These are phyloP conservation scores for Nadsonia starkeyi-henricii DNA, from an alignment of 1,139 yeast species.

Conservation along the genomic window DNA sequence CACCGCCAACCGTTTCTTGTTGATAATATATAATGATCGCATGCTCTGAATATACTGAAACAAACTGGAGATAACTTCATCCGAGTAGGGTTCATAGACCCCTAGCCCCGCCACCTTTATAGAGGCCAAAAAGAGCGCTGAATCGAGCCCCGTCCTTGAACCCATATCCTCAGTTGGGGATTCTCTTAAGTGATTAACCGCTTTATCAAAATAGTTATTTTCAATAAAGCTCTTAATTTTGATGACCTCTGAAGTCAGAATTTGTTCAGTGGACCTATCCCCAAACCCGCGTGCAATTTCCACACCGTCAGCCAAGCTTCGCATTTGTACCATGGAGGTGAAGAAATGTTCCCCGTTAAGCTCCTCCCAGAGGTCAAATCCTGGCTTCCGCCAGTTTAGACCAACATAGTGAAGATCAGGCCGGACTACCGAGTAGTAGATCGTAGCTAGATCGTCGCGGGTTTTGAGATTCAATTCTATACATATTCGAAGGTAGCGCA, in stretches of 20 bases:
- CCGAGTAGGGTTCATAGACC: conserved; percentile 37
- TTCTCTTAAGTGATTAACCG: conserved; percentile 48
- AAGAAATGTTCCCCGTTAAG: conserved; percentile 60
- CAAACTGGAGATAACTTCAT: conserved; percentile 18
- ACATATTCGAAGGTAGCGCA: conserved; percentile 39
- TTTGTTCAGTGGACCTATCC: conserved; percentile 23
- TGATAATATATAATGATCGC: conserved; percentile 64
- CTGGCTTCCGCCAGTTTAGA: conserved; percentile 45
- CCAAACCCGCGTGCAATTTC: conserved; percentile 29
- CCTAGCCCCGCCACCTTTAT: conserved; percentile 27
- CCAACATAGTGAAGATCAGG: conserved; percentile 59
- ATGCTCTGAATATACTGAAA: conserved; percentile 37
- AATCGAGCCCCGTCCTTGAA: conserved; percentile 59
- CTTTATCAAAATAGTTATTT: conserved; percentile 17
- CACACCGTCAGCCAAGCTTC: conserved; percentile 51
- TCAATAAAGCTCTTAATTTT: conserved; percentile 29
- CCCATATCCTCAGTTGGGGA: conserved; percentile 36
- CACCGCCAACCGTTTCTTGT: conserved; percentile 33
- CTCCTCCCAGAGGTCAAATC: conserved; percentile 95
- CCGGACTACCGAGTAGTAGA: conserved; percentile 34
- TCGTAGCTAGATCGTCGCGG: conserved; percentile 11
- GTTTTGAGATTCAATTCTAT: conserved; percentile 17
- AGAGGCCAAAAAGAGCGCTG: conserved; percentile 62
- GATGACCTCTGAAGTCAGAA: conserved; percentile 16
- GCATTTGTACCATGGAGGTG: conserved; percentile 60